Conservation (phyloP, 306 rosid species). For the Trifolium subterraneum region DNA sequence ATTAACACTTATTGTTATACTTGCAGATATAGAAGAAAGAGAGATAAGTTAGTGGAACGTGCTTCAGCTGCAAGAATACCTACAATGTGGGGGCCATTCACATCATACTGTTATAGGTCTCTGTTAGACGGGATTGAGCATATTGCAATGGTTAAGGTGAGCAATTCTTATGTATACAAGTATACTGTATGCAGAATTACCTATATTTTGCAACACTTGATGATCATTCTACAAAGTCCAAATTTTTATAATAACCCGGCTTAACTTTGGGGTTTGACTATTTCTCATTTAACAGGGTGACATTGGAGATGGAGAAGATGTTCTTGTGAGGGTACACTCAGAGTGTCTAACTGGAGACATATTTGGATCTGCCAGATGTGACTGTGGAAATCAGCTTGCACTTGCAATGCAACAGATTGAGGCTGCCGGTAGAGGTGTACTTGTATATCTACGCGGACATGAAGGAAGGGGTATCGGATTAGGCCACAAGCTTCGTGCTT, state of each 20-base stretch:
- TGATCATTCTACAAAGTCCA: slow-evolving; percentile 3
- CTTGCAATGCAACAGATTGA: slow-evolving; percentile 94
- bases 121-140: slow-evolving; percentile 90
- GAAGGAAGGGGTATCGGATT: slow-evolving; percentile 98
- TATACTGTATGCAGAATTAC: background rate
- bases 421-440: slow-evolving; percentile 92
- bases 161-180: slow-evolving; percentile 27
- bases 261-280: background rate
- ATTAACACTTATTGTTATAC: slow-evolving; percentile 30
- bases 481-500: slow-evolving; percentile 95
- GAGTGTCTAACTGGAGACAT: slow-evolving; percentile 99
- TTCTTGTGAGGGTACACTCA: slow-evolving; percentile 95
- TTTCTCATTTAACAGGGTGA: slow-evolving; percentile 69
- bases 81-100: slow-evolving; percentile 94
- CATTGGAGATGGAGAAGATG: slow-evolving; percentile 82
- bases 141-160: slow-evolving; percentile 98
- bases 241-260: background rate
- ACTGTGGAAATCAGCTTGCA: slow-evolving; percentile 91
- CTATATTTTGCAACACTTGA: slow-evolving; percentile 1
- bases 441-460: slow-evolving; percentile 91
- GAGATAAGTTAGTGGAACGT: slow-evolving; percentile 71
- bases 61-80: slow-evolving; percentile 84
- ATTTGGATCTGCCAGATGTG: slow-evolving; percentile 95
- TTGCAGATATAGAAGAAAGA: slow-evolving; percentile 89
- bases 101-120: slow-evolving; percentile 80